Evolutionary conservation across 2,329 filamentous ascomycete genomes (phyloP), one percentile per base, ranked within the genome.

Genomic region (Cytospora mali): DNA sequence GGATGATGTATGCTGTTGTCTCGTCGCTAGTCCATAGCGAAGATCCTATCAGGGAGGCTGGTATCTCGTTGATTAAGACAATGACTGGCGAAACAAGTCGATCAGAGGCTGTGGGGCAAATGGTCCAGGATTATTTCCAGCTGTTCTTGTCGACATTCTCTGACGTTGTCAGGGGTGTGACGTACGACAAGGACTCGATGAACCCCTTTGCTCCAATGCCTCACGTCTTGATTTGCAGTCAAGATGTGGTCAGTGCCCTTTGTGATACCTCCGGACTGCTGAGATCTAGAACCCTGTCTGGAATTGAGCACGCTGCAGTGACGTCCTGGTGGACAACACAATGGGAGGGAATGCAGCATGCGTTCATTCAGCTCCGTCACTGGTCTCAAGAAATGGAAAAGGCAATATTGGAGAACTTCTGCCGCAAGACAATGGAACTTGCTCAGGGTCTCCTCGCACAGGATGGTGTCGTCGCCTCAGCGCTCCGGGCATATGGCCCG

Each of bases 391-490:
- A 84, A 4, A 86, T 91, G 63, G 88, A 94, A 56, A 95, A 92
- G 72, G 76, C 81, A 23, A 81, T 86, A 59, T 93, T 99, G 91
- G 89, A 93, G 70, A 88, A 97, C 62, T 97, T 98, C 71, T 97
- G 93, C 72, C 88, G 95, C 68, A 92, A 97, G 72, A 91, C 91
- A 16, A 99, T 99, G 86, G 92, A 98, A 70, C 91, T 97, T 71
- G 93, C 94, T 0, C 91, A 96, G 71, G 84, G 85, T 39, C 82
- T 97, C 1, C 91, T 98, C 71, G 88, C 91, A 48, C 88, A 97
- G 69, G 95, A 96, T 73, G 88, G 88, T 56, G 84, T 97, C 63
- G 88, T 99, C 66, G 86, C 91, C 2, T 90, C 88, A 52, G 90
- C 91, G 14, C 75, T 93, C 42, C 74, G 72, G 57, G 68, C 69